Conservation (phyloP, 163 green algal genomes). For the Prototheca cutis region DNA sequence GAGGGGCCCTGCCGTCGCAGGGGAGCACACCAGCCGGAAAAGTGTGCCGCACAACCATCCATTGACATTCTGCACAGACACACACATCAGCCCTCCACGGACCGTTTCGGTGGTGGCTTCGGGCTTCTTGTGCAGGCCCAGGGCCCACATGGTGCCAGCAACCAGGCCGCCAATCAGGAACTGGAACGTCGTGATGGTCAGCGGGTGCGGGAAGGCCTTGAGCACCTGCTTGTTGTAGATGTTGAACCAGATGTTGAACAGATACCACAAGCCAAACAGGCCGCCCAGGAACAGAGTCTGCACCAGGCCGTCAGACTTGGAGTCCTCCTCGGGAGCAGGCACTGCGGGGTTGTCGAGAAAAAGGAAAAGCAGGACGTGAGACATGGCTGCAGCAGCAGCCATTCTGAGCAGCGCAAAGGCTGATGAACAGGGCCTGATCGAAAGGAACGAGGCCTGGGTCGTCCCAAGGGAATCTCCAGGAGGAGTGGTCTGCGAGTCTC, state of each 20-base stretch:
- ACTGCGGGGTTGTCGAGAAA: no score
- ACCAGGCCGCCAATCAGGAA: constrained; percentile 64
- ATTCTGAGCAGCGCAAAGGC: no score
- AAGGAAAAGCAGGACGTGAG: no score
- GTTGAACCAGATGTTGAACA: constrained; percentile 86
- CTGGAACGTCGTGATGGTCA: constrained; percentile 76
- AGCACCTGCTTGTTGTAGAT: constrained; percentile 92
- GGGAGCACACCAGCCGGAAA: no score
- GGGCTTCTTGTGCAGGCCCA: constrained; percentile 52
- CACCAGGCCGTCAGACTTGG: background rate
- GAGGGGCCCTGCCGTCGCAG: no score
- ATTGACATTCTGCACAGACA: no score
- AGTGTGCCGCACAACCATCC: background rate
- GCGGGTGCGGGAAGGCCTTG: constrained; percentile 68
- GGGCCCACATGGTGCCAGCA: constrained; percentile 51
- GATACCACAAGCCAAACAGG: constrained; percentile 72
- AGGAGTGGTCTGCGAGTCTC: no score
- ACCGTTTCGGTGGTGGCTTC: constrained; percentile 31
- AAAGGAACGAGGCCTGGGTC: no score
- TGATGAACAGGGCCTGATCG: no score
- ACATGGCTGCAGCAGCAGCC: no score
- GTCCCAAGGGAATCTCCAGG: no score
- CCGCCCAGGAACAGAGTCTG: constrained; percentile 42
- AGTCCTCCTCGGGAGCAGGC: background rate
- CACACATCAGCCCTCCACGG: constrained; percentile 4